Evolutionary conservation across 2,329 filamentous ascomycete species (phyloP).

Genomic region (Polychaeton citri): DNA sequence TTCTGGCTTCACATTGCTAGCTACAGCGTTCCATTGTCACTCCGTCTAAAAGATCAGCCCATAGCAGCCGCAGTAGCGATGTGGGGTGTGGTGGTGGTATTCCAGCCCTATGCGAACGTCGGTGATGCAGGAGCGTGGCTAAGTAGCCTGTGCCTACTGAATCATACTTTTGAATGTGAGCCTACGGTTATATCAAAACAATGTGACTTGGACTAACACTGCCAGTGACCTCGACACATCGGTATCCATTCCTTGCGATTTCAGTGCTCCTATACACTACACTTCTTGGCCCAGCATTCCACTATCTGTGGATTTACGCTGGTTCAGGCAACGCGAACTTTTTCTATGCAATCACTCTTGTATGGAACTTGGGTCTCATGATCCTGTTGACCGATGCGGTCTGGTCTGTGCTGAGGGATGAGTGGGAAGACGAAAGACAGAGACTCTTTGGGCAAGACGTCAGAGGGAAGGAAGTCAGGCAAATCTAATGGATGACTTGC

Average conservation of each 20-base stretch:
- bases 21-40: conserved; percentile 75
- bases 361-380: conserved; percentile 86
- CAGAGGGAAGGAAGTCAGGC: conserved; percentile 72
- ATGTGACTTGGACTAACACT: background rate
- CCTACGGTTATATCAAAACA: too few relatives aligned
- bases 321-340: conserved; percentile 98
- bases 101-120: conserved; percentile 93
- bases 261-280: conserved; percentile 76
- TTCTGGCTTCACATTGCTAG: conserved; percentile 93
- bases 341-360: conserved; percentile 97
- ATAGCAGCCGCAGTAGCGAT: conserved; percentile 75
- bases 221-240: conserved; percentile 51
- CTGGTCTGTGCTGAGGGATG: conserved; percentile 79
- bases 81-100: conserved; percentile 80
- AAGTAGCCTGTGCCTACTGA: conserved; percentile 67
- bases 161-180: conserved; percentile 77
- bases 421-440: conserved; percentile 84
- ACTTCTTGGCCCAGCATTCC: conserved; percentile 85
- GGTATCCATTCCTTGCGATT: conserved; percentile 79
- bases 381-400: conserved; percentile 76
- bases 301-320: conserved; percentile 95
- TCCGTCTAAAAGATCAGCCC: conserved; percentile 73
- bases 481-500: conserved; percentile 51
- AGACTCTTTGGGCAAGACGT: conserved; percentile 41
- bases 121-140: conserved; percentile 81